These are phyloP conservation scores for Gloeopeniophorella convolvens DNA, from an alignment of 768 basidiomycete genomes.

Conservation along the genomic window DNA sequence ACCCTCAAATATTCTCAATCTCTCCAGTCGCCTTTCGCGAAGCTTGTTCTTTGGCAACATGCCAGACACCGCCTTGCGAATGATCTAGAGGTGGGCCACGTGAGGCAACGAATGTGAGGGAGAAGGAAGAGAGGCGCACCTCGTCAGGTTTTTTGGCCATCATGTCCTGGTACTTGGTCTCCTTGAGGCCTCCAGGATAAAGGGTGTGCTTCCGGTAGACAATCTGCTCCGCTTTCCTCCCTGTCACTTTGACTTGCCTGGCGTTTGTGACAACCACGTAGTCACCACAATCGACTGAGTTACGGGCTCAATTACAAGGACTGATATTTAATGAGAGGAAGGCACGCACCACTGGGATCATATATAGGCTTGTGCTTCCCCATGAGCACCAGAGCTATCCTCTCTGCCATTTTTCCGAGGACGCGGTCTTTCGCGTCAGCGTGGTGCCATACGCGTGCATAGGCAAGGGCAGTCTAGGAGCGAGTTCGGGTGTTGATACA, in stretches of 20 bases:
- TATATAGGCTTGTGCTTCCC: constrained; percentile 99
- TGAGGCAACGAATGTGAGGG: constrained; percentile 1
- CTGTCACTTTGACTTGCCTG: constrained; percentile 75
- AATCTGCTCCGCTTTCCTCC: constrained; percentile 81
- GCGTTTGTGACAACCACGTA: constrained; percentile 96
- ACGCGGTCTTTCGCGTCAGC: constrained; percentile 86
- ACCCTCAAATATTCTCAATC: constrained; percentile 84
- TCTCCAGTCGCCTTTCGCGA: constrained; percentile 78
- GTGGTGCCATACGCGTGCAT: constrained; percentile 94
- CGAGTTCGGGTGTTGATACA: no score
- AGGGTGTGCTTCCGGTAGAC: constrained; percentile 87
- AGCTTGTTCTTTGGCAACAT: constrained; percentile 99
- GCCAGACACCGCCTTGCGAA: constrained; percentile 91
- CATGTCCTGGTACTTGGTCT: constrained; percentile 80
- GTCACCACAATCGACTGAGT: constrained; percentile 90
- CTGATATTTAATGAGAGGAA: background rate
- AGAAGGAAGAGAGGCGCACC: constrained; percentile 40
- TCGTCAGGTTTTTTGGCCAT: constrained; percentile 83
- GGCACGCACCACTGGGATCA: constrained; percentile 72
- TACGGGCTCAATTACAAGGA: background rate
- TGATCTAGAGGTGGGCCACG: constrained; percentile 52
- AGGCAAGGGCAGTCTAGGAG: constrained; percentile 84
- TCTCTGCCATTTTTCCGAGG: constrained; percentile 90
- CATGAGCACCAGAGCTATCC: constrained; percentile 95
- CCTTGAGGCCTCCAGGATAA: constrained; percentile 90